Evolutionary conservation across 108 stramenopile genomes (phyloP), one percentile per base, ranked within the genome.

Genomic region (Asterionellopsis glacialis): DNA sequence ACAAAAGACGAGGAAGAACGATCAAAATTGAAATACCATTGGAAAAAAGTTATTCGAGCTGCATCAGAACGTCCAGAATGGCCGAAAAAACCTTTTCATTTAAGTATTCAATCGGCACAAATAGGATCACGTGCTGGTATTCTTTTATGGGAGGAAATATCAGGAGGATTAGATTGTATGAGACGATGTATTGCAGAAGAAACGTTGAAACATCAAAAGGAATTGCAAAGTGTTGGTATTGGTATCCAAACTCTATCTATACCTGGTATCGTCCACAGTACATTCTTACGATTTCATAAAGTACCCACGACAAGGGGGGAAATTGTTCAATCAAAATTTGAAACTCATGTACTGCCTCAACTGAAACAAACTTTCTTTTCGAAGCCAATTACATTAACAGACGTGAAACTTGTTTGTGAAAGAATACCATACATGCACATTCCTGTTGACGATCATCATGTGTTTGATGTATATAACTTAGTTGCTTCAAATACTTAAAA

Each of bases 381-480:
- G 40, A 23, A 1, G 47, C 62, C 27, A 33, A 14, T 70, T 9
- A 22, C 15, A 42, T 9, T 55, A 0, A 43, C 69, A 12, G 47
- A 23, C 13, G 58, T 48, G 15, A 59, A 56, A 13, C 49, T 80
- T 33, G 74, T 67, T 6, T 68, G 65, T 27, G 79, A 80, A 50
- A 40, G 53, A 39, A 72, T 53, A 41, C 79, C 79, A 0, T 80
- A 75, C 57, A 80, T 75, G 79, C 79, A 74, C 41, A 73, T 78
- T 52, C 63, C 68, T 18, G 23, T 57, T n/a, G 69, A 78, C 54
- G 72, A 78, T 6, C 14, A 51, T 7, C 77, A 78, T 56, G 64
- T 73, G 13, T 28, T 75, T 48, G 47, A 33, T 33, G 33, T 33
- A 5, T 33, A 33, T 7, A 33, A 33, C 33, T 33, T 33, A 7